phyloP scores from a whole-genome alignment of 129 eudicot genomes.

The Arctium minus region DNA sequence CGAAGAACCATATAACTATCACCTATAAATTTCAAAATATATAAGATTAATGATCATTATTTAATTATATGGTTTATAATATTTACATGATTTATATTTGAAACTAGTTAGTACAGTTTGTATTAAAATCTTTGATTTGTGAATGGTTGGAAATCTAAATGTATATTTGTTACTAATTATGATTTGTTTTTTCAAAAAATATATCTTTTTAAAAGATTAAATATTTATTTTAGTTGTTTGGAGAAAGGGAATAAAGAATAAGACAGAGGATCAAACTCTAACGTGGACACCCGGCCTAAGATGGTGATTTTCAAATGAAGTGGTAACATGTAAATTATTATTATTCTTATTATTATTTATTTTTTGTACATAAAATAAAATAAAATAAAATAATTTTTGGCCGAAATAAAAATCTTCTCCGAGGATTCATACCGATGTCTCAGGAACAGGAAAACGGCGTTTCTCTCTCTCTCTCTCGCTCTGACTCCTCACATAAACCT shows the following conservation, averaged over 20 bases:
- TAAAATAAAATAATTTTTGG: conserved; percentile 6
- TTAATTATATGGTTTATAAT: too few relatives aligned
- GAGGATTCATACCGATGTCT: conserved; percentile 34
- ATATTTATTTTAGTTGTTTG: neutral
- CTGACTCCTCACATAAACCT: conserved; percentile 7
- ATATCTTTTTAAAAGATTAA: neutral
- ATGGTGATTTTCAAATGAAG: neutral
- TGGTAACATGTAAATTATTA: conserved; percentile 10
- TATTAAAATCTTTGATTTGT: too few relatives aligned
- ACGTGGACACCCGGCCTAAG: conserved; percentile 13
- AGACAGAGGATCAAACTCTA: neutral
- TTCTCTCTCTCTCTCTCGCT: conserved; percentile 19
- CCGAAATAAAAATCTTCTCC: conserved; percentile 18
- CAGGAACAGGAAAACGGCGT: conserved; percentile 23
- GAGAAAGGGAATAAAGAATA: neutral
- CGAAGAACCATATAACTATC: too few relatives aligned
- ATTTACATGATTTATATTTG: too few relatives aligned
- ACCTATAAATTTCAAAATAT: too few relatives aligned
- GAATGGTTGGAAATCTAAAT: too few relatives aligned
- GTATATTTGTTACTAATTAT: too few relatives aligned
- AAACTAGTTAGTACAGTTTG: too few relatives aligned
- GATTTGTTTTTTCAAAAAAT: neutral
- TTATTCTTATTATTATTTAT: neutral
- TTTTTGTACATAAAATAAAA: neutral
- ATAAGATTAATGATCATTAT: too few relatives aligned